phyloP scores from a whole-genome alignment of 495 filamentous ascomycete species.

The Annulohypoxylon maeteangense region DNA sequence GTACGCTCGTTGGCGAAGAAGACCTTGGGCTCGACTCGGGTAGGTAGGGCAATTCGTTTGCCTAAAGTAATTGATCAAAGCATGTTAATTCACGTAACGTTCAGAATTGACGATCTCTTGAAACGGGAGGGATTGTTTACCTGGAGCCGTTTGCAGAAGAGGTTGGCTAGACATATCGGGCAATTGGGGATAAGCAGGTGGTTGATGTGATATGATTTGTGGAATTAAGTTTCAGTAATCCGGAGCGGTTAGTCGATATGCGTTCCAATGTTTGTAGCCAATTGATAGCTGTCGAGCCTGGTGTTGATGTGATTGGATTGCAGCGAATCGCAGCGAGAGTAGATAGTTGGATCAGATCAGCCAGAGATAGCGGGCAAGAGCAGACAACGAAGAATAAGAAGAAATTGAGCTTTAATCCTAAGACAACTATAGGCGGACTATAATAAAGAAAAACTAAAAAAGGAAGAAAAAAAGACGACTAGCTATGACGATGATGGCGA shows the following conservation, averaged over 20 bases:
- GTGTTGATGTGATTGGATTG: conserved; percentile 27
- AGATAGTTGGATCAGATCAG: conserved; percentile 16
- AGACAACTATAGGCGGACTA: conserved; percentile 9
- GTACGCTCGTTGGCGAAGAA: conserved; percentile 99
- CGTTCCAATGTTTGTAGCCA: conserved; percentile 1
- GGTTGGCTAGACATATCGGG: conserved; percentile 90
- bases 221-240: conserved; percentile 20
- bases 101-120: neutral
- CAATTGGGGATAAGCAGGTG: neutral
- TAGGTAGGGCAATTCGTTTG: conserved; percentile 98
- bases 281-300: conserved; percentile 15
- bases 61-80: conserved; percentile 59
- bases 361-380: neutral
- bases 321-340: neutral
- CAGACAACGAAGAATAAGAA: conserved; percentile 9
- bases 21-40: conserved; percentile 98
- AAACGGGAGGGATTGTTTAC: conserved; percentile 57
- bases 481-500: conserved; percentile 39
- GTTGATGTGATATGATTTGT: conserved; percentile 14
- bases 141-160: conserved; percentile 88
- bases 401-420: conserved; percentile 14
- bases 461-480: conserved; percentile 12
- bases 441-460: conserved; percentile 27
- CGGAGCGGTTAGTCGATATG: conserved; percentile 9
- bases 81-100: conserved; percentile 22